These are phyloP conservation scores for Eucalyptus paniculata DNA, from an alignment of 345 rosid genomes.

Conservation along the genomic window DNA sequence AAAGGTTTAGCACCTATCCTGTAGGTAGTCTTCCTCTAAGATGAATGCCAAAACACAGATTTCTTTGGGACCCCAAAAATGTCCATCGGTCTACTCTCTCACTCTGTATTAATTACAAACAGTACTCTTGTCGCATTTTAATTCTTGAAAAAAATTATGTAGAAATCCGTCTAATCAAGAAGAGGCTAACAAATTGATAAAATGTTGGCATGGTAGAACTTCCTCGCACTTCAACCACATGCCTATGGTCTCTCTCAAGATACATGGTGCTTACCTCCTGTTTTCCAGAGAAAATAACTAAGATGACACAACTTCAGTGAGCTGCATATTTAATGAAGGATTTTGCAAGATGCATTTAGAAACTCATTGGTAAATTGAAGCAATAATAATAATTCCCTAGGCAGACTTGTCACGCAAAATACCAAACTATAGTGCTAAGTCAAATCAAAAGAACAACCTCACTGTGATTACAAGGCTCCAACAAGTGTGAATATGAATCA, in stretches of 20 bases:
- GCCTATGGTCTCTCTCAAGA: not conserved
- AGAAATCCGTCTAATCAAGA: not conserved
- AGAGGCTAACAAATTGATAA: not conserved
- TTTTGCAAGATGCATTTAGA: not conserved
- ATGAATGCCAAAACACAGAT: not conserved
- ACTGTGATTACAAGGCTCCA: not conserved
- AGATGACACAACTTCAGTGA: not conserved
- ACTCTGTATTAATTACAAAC: not conserved
- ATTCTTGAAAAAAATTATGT: not conserved
- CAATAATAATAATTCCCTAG: not conserved
- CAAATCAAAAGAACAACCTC: not conserved
- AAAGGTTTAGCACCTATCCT: not conserved
- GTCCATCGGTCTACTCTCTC: not conserved
- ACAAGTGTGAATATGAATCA: not conserved
- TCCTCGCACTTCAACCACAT: not conserved
- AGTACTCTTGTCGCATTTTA: not conserved
- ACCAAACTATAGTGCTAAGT: not conserved
- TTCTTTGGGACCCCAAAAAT: not conserved
- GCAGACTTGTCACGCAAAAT: not conserved
- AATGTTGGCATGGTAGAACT: not conserved
- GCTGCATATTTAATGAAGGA: not conserved
- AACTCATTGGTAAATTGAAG: not conserved
- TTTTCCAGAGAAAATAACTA: not conserved
- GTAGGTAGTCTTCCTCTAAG: not conserved
- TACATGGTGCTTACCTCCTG: not conserved